Evolutionary conservation across 768 basidiomycete genomes (phyloP).

Genomic region (Agrocybe praecox): DNA sequence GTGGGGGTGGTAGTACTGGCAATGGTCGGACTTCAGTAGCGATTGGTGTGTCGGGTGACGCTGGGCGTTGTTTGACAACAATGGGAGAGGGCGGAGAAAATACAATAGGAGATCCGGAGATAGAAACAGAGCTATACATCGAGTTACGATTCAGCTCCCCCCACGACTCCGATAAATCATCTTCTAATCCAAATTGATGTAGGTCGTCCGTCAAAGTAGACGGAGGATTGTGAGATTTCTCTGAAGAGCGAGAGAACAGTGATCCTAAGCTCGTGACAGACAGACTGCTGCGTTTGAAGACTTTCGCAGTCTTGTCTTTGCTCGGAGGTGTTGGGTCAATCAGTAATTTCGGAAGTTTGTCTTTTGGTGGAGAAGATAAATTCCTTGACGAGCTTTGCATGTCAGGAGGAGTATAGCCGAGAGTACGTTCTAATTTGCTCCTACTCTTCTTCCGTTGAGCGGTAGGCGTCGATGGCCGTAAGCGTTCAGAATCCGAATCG

Average conservation of each 20-base stretch:
- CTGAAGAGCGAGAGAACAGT: conserved; percentile 10
- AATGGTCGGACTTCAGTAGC: background rate
- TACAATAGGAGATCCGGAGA: conserved; percentile 30
- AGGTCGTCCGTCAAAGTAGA: conserved; percentile 24
- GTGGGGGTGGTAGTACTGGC: background rate
- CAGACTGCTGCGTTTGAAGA: conserved; percentile 15
- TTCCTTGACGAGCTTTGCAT: background rate
- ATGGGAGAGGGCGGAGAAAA: conserved; percentile 29
- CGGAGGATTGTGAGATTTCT: conserved; percentile 9
- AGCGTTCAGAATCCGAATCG: background rate
- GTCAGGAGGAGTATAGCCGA: conserved; percentile 21
- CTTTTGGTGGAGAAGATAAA: background rate
- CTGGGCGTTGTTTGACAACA: background rate
- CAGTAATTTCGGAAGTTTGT: background rate
- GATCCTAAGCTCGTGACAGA: conserved; percentile 16
- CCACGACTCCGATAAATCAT: conserved; percentile 25
- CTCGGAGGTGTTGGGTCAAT: background rate
- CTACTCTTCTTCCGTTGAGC: conserved; percentile 18
- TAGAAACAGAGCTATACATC: conserved; percentile 11
- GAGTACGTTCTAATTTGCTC: conserved; percentile 28
- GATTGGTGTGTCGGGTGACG: background rate
- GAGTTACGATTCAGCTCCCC: conserved; percentile 13
- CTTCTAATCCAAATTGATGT: conserved; percentile 20
- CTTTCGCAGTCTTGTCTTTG: conserved; percentile 10
- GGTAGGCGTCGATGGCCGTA: conserved; percentile 3